Percentiles rank a stretch among this genome's conserved stretches.
These are phyloP conservation scores for Entelexis sorbosivorans DNA, from an alignment of 1,139 yeast genomes.

Conservation along the genomic window DNA sequence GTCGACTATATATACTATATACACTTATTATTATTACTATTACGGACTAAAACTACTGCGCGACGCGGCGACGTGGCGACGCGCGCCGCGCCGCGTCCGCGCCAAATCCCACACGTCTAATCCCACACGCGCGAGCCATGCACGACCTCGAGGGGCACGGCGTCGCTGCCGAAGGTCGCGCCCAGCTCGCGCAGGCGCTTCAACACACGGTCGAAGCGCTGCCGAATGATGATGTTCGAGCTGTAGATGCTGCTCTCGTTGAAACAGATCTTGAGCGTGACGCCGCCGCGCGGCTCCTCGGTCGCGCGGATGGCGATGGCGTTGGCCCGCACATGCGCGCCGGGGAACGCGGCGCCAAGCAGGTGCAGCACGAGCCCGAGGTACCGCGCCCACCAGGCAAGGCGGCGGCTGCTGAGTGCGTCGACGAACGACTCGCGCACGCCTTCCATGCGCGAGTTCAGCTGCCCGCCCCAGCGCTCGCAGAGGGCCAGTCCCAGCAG, in stretches of 20 bases:
- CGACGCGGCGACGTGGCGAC: no score
- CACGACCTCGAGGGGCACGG: slow-evolving; percentile 10
- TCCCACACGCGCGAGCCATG: not conserved
- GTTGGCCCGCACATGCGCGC: slow-evolving; percentile 54
- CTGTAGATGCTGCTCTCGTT: slow-evolving; percentile 16
- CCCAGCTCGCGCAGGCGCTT: not conserved
- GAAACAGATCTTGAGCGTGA: slow-evolving; percentile 24
- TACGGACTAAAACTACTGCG: no score
- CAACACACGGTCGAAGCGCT: slow-evolving; percentile 14
- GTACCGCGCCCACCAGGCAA: slow-evolving; percentile 54
- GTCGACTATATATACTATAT: no score
- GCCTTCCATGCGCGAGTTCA: slow-evolving; percentile 35
- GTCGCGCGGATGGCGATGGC: slow-evolving; percentile 28
- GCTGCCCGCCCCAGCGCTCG: slow-evolving; percentile 66
- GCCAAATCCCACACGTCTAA: not conserved
- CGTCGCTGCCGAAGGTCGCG: not conserved
- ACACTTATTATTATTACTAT: no score
- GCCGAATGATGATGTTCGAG: slow-evolving; percentile 19
- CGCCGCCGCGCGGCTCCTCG: slow-evolving; percentile 24
- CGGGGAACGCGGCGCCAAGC: slow-evolving; percentile 64
- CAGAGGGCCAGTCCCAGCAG: slow-evolving; percentile 56
- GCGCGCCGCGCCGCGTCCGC: no score
- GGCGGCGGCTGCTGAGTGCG: slow-evolving; percentile 25
- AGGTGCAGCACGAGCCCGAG: slow-evolving; percentile 60
- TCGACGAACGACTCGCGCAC: slow-evolving; percentile 37